Base-by-base conservation (phyloP, 164 flowering plant species). In the Piper longum region DNA sequence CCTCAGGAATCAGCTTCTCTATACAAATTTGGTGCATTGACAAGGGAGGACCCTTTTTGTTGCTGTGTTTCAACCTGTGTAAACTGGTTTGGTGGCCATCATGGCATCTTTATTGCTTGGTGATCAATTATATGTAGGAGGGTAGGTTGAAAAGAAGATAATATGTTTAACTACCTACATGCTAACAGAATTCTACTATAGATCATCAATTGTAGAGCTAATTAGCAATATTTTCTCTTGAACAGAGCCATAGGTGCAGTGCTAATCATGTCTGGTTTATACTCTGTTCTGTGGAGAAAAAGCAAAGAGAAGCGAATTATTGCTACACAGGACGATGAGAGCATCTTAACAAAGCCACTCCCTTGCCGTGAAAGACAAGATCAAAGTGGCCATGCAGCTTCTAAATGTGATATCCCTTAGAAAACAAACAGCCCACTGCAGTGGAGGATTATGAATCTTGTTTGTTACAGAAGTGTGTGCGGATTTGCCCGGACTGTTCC, bases 11-110 rank as follows among this genome's bases (percentile, higher is more conserved):
- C 4, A 87, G 79, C 40, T 66, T 86, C 36, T 74, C 83, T 61
- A 78, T 88, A 19, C 91, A 88, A 70, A 84, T 85, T 67, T 88
- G 96, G 96, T 84, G 91, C 60, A 88, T 86, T 71, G 78, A 86
- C 66, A 82, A 77, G 74, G 83, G 89, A 18, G 91, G 0, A 89
- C 89, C 14, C 83, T 88, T 14, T 81, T 78, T 70, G 92, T 85
- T 51, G 91, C 89, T 16, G 80, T 82, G 48, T 86, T 84, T 69
- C 96, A 85, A 69, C 90, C 96, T 9, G 65, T 86, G 54, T 90
- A 86, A 69, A 86, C 88, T 1, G 74, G 83, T 57, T 64, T 85
- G 57, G 96, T 88, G 7, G 91, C 89, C 52, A 67, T 81, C 59
- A 81, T 86, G 90, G 88, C 96, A 13, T 75, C 75, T 63, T 63